Base-by-base conservation (phyloP, 495 filamentous ascomycete species). In the Physcia stellaris region DNA sequence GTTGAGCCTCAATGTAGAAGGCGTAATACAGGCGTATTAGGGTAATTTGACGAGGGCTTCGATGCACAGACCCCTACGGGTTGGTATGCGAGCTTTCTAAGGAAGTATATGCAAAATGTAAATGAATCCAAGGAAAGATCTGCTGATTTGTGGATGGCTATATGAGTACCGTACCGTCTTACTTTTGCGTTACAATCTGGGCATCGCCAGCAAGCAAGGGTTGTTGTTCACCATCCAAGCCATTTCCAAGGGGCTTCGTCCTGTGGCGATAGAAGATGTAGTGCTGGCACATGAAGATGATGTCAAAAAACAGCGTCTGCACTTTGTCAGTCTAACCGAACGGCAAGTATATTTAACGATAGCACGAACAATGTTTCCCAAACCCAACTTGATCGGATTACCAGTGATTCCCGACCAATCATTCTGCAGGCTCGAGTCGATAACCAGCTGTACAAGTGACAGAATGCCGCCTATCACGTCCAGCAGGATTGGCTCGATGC, bases 361-460 rank as follows among this genome's bases (percentile, higher is more conserved):
- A n/a, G 81, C 43, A 40, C 95, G 77, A 29, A 76, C 79, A 36
- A 94, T 68, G 50, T 90, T 86, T 5, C 80, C 78, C 32, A 98
- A 63, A 12, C 75, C 73, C 37, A 98, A 70, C 60, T 98, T 98
- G 45, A 87, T 76, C 3, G 88, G 86, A 46, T 96, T 98, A 0
- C 92, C 90, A 0, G 76, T 80, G 39, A 96, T 64, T 2, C 88
- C 90, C 6, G 77, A 80, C 85, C 86, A 94, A 56, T 93, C 83
- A 22, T 66, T 64, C 52, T 94, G 80, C 7, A 94, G 56, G 42
- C 78, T 83, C 16, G 81, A 84, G 58, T 98, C 90, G 32, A 95
- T 70, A 6, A 81, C 54, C 39, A 94, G 64, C 56, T 98, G 90
- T 2, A 69, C 56, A 23, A 96, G 67, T 21, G 83, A 92, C n/a